Evolutionary conservation across 495 filamentous ascomycete species (phyloP).

Genomic region (Podospora fimiseda): DNA sequence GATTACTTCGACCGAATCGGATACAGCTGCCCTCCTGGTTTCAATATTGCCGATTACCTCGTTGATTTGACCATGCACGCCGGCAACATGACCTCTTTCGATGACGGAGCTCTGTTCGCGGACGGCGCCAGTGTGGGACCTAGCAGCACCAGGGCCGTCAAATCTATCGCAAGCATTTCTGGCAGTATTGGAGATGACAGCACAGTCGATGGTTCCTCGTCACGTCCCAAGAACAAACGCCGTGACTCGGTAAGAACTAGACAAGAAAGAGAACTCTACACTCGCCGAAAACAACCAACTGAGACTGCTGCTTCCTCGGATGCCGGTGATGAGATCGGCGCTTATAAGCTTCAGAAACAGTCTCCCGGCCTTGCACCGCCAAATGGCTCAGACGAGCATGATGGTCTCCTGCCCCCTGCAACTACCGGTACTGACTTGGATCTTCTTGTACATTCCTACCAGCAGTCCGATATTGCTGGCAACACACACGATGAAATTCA

Average conservation of each 20-base stretch:
- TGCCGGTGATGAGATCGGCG: constrained; percentile 51
- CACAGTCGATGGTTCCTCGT: constrained; percentile 30
- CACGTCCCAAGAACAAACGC: constrained; percentile 59
- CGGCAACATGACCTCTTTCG: constrained; percentile 31
- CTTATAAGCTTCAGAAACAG: constrained; percentile 61
- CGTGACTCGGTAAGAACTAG: constrained; percentile 69
- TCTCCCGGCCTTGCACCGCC: constrained; percentile 54
- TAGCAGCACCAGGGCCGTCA: constrained; percentile 83
- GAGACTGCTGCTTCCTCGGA: constrained; percentile 64
- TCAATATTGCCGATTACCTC: constrained; percentile 97
- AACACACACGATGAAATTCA: constrained; percentile 77
- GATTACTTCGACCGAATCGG: constrained; percentile 87
- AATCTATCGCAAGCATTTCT: constrained; percentile 79
- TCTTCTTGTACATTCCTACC: constrained; percentile 66
- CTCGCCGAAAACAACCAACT: constrained; percentile 61
- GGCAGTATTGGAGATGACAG: constrained; percentile 56
- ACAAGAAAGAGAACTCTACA: constrained; percentile 87
- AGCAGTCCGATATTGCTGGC: constrained; percentile 68
- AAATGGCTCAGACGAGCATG: constrained; percentile 56
- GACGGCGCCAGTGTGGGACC: constrained; percentile 71
- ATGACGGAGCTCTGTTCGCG: constrained; percentile 50
- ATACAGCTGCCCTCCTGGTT: constrained; percentile 87
- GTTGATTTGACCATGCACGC: constrained; percentile 98
- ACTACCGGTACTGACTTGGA: constrained; percentile 72
- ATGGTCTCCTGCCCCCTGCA: constrained; percentile 69